phyloP scores from a whole-genome alignment of 163 green algal species.

The Scenedesmus sp. region DNA sequence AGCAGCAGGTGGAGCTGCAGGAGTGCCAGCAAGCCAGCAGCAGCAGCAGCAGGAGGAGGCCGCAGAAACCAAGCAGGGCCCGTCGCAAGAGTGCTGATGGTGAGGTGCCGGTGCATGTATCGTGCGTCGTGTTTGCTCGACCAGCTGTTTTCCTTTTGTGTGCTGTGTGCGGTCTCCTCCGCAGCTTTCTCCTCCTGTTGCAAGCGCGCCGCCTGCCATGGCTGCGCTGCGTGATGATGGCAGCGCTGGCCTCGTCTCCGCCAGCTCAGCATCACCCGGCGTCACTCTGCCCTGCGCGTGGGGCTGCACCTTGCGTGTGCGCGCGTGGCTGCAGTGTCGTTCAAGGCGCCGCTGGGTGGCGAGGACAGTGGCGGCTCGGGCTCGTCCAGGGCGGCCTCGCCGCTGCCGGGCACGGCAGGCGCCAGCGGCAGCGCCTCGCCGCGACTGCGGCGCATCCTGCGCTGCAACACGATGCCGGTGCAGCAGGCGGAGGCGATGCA shows the following conservation, averaged over 20 bases:
- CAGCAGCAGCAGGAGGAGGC: constrained; percentile 3
- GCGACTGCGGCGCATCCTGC: neutral
- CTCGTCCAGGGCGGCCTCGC: neutral
- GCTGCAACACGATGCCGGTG: constrained; percentile 51
- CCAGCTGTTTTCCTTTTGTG: neutral
- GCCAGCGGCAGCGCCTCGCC: neutral
- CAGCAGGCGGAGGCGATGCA: constrained; percentile 50
- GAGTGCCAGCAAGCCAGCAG: neutral
- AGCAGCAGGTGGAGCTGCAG: neutral
- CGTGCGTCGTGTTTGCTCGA: neutral
- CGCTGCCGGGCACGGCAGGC: neutral
- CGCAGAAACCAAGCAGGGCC: neutral
- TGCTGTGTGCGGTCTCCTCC: too few species aligned
- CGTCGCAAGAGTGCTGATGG: constrained; percentile 30
- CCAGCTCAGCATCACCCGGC: neutral
- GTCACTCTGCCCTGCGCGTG: neutral
- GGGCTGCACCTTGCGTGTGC: neutral
- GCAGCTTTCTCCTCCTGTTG: too few species aligned
- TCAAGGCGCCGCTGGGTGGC: neutral
- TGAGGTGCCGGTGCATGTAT: neutral
- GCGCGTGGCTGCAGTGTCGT: neutral
- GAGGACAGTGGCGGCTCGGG: neutral
- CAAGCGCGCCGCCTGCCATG: too few species aligned
- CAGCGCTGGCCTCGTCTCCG: too few species aligned
- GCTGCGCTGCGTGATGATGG: too few species aligned